phyloP scores from a whole-genome alignment of 306 rosid species.

The Acacia confusa region DNA sequence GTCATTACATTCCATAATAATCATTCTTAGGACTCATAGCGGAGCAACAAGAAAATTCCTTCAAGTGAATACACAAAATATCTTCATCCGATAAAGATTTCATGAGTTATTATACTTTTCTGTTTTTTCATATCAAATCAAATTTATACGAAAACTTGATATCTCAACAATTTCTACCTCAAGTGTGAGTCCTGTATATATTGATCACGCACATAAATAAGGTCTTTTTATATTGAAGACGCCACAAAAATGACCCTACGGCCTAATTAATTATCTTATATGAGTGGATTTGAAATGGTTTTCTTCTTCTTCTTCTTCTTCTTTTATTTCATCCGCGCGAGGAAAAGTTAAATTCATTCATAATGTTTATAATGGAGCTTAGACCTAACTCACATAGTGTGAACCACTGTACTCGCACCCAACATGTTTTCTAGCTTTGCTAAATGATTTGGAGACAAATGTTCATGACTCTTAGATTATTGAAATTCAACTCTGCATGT shows the following conservation, averaged over 20 bases:
- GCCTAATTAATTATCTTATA: too few relatives aligned
- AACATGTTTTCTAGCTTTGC: neutral
- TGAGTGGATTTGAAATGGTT: neutral
- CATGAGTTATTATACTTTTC: neutral
- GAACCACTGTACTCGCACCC: neutral
- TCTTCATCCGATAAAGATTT: neutral
- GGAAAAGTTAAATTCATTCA: neutral
- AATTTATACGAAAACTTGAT: too few relatives aligned
- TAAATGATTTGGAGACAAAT: neutral
- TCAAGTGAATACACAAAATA: neutral
- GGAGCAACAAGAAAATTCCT: too few relatives aligned
- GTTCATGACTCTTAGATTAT: neutral
- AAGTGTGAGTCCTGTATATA: too few relatives aligned
- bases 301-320: too few relatives aligned
- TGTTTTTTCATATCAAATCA: too few relatives aligned
- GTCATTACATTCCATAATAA: too few relatives aligned
- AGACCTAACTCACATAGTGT: constrained; percentile 4
- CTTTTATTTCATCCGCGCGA: neutral
- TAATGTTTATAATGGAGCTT: neutral
- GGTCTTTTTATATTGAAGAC: too few relatives aligned
- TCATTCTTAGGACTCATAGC: too few relatives aligned
- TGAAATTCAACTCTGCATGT: neutral
- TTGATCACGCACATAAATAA: too few relatives aligned
- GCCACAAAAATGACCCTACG: neutral
- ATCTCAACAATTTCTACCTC: too few relatives aligned